phyloP scores from a whole-genome alignment of 768 basidiomycete species.

The Zangia roseola region DNA sequence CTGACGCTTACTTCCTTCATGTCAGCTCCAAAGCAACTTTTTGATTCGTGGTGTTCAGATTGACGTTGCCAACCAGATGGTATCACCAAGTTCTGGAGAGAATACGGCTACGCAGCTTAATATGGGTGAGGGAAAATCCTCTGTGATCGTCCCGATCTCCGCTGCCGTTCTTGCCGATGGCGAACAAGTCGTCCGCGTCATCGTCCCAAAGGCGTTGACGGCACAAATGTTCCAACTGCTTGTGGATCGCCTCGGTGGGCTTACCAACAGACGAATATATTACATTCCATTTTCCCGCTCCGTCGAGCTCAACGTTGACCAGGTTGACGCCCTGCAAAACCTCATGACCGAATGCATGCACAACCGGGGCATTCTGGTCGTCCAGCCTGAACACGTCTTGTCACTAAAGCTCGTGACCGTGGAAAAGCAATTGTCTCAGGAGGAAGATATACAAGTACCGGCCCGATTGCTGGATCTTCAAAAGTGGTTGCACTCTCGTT shows the following conservation, averaged over 20 bases:
- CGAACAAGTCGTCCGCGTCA: slow-evolving; percentile 29
- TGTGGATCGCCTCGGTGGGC: slow-evolving; percentile 29
- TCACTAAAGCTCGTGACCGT: slow-evolving; percentile 44
- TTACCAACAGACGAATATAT: slow-evolving; percentile 33
- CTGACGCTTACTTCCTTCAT: slow-evolving; percentile 3
- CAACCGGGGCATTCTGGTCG: slow-evolving; percentile 40
- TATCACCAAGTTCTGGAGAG: slow-evolving; percentile 20
- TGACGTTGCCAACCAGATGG: slow-evolving; percentile 32
- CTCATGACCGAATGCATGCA: slow-evolving; percentile 31
- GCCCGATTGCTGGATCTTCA: slow-evolving; percentile 19
- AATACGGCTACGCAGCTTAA: slow-evolving; percentile 49
- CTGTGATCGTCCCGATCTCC: slow-evolving; percentile 37
- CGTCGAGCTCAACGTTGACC: slow-evolving; percentile 20
- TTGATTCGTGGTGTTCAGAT: slow-evolving; percentile 29
- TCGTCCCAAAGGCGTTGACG: slow-evolving; percentile 32
- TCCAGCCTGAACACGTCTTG: slow-evolving; percentile 52
- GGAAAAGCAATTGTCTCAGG: slow-evolving; percentile 5
- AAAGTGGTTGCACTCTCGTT: slow-evolving; percentile 17
- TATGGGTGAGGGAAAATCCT: slow-evolving; percentile 56
- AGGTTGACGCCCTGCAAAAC: slow-evolving; percentile 7
- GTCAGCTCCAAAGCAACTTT: slow-evolving; percentile 30
- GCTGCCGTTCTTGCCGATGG: slow-evolving; percentile 27
- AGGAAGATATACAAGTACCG: slow-evolving; percentile 17
- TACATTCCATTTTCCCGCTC: slow-evolving; percentile 33
- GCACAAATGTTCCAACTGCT: slow-evolving; percentile 35